These are phyloP conservation scores for Candida ponderosae DNA, from an alignment of 805 yeast species.

Conservation along the genomic window DNA sequence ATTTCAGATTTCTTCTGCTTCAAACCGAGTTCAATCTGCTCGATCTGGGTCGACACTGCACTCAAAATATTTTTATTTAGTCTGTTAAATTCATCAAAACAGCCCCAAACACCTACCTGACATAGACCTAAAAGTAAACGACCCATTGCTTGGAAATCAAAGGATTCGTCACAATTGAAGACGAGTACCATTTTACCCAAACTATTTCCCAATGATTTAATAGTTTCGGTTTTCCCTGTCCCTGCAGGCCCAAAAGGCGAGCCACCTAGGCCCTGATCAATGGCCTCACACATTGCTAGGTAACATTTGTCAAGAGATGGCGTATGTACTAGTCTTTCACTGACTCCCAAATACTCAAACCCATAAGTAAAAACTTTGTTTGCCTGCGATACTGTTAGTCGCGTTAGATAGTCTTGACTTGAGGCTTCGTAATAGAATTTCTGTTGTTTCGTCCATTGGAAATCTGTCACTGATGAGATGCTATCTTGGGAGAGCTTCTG, in stretches of 20 bases:
- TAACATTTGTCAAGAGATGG: conserved; percentile 61
- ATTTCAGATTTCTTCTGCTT: conserved; percentile 15
- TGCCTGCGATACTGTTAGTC: conserved; percentile 44
- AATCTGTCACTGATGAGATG: conserved; percentile 12
- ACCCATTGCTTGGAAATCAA: conserved; percentile 73
- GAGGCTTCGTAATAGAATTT: conserved; percentile 32
- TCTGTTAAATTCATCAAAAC: conserved; percentile 93
- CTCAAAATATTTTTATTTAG: conserved; percentile 64
- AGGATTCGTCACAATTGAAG: conserved; percentile 86
- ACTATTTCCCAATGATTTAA: conserved; percentile 74
- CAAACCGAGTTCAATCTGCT: conserved; percentile 55
- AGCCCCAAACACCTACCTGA: conserved; percentile 87
- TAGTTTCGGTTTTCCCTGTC: conserved; percentile 90
- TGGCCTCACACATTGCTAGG: conserved; percentile 64
- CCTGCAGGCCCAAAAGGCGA: conserved; percentile 96
- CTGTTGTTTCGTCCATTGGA: conserved; percentile 46
- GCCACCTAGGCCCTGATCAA: conserved; percentile 73
- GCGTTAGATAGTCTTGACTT: conserved; percentile 20
- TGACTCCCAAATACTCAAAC: conserved; percentile 73
- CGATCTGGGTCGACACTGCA: conserved; percentile 79
- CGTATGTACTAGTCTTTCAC: conserved; percentile 68
- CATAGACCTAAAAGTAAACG: conserved; percentile 74
- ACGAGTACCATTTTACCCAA: conserved; percentile 79
- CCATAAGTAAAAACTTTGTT: conserved; percentile 54
- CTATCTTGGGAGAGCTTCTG: conserved; percentile 7